Evolutionary conservation across 176 grass and related monocot species (phyloP).

Genomic region (Aegilops longissima): DNA sequence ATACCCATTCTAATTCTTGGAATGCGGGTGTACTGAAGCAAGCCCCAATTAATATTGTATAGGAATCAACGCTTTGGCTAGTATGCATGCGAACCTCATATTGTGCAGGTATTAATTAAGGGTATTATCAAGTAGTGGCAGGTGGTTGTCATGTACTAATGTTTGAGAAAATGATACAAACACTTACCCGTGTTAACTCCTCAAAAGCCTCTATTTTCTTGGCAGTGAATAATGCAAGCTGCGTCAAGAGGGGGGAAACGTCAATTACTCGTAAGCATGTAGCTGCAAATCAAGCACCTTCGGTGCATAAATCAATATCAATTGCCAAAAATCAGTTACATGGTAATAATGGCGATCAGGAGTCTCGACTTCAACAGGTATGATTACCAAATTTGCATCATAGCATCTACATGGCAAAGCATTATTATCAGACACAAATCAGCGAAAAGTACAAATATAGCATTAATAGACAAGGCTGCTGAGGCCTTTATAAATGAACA

Average conservation of each 20-base stretch:
- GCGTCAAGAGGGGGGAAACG: constrained; percentile 3
- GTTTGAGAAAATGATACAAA: constrained; percentile 27
- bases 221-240: constrained; percentile 77
- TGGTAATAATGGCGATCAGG: constrained; percentile 82
- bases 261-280: constrained; percentile 20
- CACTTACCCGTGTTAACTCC: constrained; percentile 83
- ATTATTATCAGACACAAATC: constrained; percentile 13
- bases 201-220: constrained; percentile 83
- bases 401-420: constrained; percentile 54
- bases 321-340: constrained; percentile 40
- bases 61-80: too few relatives aligned
- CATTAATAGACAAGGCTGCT: constrained; percentile 10
- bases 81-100: too few relatives aligned
- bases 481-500: neutral
- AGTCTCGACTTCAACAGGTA: constrained; percentile 78
- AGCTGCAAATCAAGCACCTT: neutral
- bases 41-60: neutral
- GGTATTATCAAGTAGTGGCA: constrained; percentile 14
- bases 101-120: neutral
- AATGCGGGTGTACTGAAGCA: too few relatives aligned
- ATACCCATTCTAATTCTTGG: too few relatives aligned
- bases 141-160: neutral
- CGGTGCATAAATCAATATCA: neutral
- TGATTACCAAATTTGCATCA: constrained; percentile 71
- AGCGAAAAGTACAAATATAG: neutral